Evolutionary conservation across 2,329 filamentous ascomycete species (phyloP).

Genomic region (Colletotrichum sp.): DNA sequence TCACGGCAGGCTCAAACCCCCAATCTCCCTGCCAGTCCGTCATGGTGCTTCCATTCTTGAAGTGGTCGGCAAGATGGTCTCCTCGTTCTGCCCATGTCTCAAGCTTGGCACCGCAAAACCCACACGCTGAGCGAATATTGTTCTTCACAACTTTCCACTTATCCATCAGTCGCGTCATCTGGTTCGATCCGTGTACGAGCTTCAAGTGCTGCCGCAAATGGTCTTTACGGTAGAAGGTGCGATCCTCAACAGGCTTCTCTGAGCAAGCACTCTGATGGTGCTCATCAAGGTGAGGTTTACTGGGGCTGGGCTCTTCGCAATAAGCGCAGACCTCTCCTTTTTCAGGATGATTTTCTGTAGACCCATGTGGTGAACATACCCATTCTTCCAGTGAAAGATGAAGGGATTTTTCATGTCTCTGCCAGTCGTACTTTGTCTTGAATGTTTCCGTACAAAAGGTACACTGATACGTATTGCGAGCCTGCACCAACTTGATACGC

Average conservation of each 20-base stretch:
- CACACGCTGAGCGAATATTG: conserved; percentile 43
- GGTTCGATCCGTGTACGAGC: conserved; percentile 46
- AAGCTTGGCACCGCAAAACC: conserved; percentile 42
- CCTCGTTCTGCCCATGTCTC: conserved; percentile 40
- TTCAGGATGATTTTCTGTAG: conserved; percentile 41
- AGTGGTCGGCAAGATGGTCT: conserved; percentile 47
- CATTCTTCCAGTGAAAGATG: conserved; percentile 51
- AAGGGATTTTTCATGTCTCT: conserved; percentile 54
- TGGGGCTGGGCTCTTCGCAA: conserved; percentile 37
- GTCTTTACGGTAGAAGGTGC: conserved; percentile 48
- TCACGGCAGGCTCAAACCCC: conserved; percentile 40
- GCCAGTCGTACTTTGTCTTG: conserved; percentile 50
- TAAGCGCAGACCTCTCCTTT: conserved; percentile 47
- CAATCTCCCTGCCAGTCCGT: conserved; percentile 49
- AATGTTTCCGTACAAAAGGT: conserved; percentile 53
- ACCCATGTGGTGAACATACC: conserved; percentile 46
- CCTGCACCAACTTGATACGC: neutral
- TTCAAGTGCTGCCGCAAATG: conserved; percentile 48
- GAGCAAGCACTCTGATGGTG: conserved; percentile 52
- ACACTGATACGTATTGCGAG: conserved; percentile 39
- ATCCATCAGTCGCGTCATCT: conserved; percentile 47
- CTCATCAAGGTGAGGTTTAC: conserved; percentile 34
- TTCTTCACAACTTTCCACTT: conserved; percentile 39
- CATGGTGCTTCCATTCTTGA: conserved; percentile 45
- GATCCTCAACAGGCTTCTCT: conserved; percentile 50